Evolutionary conservation across 257 asterid genomes (phyloP).

Genomic region (Verbena officinalis): DNA sequence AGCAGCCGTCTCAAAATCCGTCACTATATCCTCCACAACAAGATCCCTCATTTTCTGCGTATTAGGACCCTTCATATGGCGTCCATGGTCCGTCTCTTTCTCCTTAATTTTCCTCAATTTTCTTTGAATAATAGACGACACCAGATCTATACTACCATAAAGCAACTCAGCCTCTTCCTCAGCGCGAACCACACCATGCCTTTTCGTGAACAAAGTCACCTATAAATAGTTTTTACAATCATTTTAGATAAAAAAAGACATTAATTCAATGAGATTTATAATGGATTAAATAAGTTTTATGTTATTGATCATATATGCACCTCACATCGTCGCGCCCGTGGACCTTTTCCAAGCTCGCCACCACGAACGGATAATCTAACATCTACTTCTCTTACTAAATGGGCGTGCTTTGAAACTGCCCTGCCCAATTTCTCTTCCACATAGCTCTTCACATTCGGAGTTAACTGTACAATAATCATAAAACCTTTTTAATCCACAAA

Average conservation of each 20-base stretch:
- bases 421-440: slow-evolving; percentile 91
- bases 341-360: slow-evolving; percentile 93
- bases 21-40: slow-evolving; percentile 45
- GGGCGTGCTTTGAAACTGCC: slow-evolving; percentile 89
- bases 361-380: slow-evolving; percentile 86
- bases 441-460: slow-evolving; percentile 71
- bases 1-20: slow-evolving; percentile 38
- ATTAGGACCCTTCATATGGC: slow-evolving; percentile 89
- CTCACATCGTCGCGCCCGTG: slow-evolving; percentile 84
- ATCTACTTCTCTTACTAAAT: slow-evolving; percentile 89
- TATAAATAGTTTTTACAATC: slow-evolving; percentile 31
- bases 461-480: slow-evolving; percentile 51
- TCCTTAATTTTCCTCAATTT: slow-evolving; percentile 95
- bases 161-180: slow-evolving; percentile 87
- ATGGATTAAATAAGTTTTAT: background rate
- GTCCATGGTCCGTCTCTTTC: slow-evolving; percentile 90
- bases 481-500: slow-evolving; percentile 10
- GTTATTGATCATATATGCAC: slow-evolving; percentile 35
- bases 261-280: background rate
- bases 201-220: slow-evolving; percentile 91
- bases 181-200: slow-evolving; percentile 88
- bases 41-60: slow-evolving; percentile 69
- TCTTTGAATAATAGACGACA: slow-evolving; percentile 76
- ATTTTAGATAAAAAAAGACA: slow-evolving; percentile 3
- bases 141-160: slow-evolving; percentile 79